Conservation (phyloP, 495 filamentous ascomycete species). For the Bathelium albidoporum region DNA sequence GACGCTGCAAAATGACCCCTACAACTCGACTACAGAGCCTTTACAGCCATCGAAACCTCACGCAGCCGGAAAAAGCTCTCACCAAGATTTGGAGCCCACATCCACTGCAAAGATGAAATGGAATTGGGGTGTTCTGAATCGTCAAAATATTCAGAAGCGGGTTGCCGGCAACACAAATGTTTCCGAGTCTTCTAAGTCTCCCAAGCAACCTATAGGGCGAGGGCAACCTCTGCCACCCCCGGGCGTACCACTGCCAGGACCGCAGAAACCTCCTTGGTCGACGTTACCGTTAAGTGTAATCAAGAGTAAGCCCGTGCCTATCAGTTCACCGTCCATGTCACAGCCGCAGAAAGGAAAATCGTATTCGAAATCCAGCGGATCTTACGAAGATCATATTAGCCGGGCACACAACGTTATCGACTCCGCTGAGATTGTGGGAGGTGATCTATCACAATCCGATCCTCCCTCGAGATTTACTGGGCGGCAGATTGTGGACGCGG, state of each 20-base stretch:
- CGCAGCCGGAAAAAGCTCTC: slow-evolving; percentile 26
- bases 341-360: background rate
- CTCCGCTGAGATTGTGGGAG: background rate
- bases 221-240: slow-evolving; percentile 27
- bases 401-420: background rate
- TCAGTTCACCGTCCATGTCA: background rate
- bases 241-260: slow-evolving; percentile 21
- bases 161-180: background rate
- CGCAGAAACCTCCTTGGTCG: slow-evolving; percentile 2
- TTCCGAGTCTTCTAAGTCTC: background rate
- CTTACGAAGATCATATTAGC: background rate
- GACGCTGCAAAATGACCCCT: too few relatives aligned
- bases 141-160: slow-evolving; percentile 30
- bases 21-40: slow-evolving; percentile 5
- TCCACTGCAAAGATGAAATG: slow-evolving; percentile 72
- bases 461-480: background rate
- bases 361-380: background rate
- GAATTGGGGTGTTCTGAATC: slow-evolving; percentile 62
- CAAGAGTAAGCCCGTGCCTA: background rate
- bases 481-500: background rate
- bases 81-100: slow-evolving; percentile 56
- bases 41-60: slow-evolving; percentile 10
- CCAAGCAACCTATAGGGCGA: slow-evolving; percentile 22
- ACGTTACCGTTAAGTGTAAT: background rate
- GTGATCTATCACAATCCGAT: background rate